Conservation (phyloP, 768 basidiomycete species). For the Lanmaoa rubissima region DNA sequence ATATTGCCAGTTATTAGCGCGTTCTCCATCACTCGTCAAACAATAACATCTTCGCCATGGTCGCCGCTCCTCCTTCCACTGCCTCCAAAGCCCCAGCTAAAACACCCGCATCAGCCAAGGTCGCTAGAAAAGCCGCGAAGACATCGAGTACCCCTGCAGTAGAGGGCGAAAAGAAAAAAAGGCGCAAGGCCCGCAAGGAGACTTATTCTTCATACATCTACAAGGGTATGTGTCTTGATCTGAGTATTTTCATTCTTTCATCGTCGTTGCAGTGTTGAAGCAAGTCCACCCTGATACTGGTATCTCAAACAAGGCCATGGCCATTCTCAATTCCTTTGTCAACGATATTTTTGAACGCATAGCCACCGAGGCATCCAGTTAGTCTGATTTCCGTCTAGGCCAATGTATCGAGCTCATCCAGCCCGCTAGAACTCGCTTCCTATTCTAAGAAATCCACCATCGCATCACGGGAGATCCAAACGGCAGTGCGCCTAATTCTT, state of each 20-base stretch:
- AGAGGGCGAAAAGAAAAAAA: constrained; percentile 83
- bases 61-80: constrained; percentile 53
- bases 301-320: constrained; percentile 98
- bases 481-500: constrained; percentile 90
- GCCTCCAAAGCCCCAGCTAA: constrained; percentile 46
- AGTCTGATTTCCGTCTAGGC: constrained; percentile 26
- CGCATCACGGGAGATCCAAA: constrained; percentile 98
- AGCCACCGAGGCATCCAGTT: constrained; percentile 85
- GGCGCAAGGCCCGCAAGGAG: constrained; percentile 86
- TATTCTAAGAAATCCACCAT: constrained; percentile 99
- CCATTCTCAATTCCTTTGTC: constrained; percentile 89
- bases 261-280: constrained; percentile 65
- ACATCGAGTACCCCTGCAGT: constrained; percentile 49
- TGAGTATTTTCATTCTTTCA: not conserved
- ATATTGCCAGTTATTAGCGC: constrained; percentile 13
- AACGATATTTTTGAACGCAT: constrained; percentile 95
- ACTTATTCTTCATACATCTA: constrained; percentile 95
- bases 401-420: not conserved
- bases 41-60: constrained; percentile 41
- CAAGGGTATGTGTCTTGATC: constrained; percentile 53
- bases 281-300: constrained; percentile 98
- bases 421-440: constrained; percentile 75
- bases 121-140: constrained; percentile 58
- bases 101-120: constrained; percentile 34
- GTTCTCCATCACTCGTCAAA: constrained; percentile 4